Evolutionary conservation across 768 basidiomycete genomes (phyloP).

Genomic region (Neoboletus brunneissimus): DNA sequence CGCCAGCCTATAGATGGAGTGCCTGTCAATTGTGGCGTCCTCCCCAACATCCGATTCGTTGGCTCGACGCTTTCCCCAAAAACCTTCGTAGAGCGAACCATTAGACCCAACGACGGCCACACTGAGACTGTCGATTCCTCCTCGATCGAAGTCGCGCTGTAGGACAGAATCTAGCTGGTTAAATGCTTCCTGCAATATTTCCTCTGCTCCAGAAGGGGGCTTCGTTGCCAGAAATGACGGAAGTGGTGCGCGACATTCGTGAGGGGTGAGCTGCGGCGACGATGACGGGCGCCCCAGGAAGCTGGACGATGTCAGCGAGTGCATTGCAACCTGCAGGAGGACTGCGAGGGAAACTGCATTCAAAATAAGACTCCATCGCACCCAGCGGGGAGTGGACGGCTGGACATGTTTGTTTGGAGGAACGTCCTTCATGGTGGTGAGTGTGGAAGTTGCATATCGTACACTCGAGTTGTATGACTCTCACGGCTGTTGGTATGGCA

Average conservation of each 20-base stretch:
- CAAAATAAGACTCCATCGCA: slow-evolving; percentile 17
- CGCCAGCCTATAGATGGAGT: slow-evolving; percentile 52
- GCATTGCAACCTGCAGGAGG: slow-evolving; percentile 7
- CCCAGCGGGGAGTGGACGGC: slow-evolving; percentile 9
- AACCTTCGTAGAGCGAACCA: slow-evolving; percentile 44
- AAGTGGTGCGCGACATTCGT: slow-evolving; percentile 17
- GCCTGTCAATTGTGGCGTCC: slow-evolving; percentile 31
- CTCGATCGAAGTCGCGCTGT: slow-evolving; percentile 21
- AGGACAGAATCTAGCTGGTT: slow-evolving; percentile 5
- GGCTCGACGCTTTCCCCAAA: slow-evolving; percentile 42
- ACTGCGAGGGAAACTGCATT: slow-evolving; percentile 9
- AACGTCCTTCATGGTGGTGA: not conserved
- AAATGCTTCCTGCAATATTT: slow-evolving; percentile 8
- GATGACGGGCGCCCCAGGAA: not conserved
- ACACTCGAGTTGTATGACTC: not conserved
- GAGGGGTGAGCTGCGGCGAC: not conserved
- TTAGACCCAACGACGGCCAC: slow-evolving; percentile 46
- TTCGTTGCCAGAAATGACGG: slow-evolving; percentile 14
- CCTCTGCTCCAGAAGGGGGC: slow-evolving; percentile 14
- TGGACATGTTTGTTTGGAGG: not conserved
- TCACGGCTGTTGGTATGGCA: not conserved
- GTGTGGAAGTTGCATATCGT: not conserved
- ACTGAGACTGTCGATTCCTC: slow-evolving; percentile 48
- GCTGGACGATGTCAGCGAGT: not conserved
- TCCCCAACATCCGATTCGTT: slow-evolving; percentile 38